Evolutionary conservation across 495 filamentous ascomycete genomes (phyloP).

Genomic region (Cercophora samala): DNA sequence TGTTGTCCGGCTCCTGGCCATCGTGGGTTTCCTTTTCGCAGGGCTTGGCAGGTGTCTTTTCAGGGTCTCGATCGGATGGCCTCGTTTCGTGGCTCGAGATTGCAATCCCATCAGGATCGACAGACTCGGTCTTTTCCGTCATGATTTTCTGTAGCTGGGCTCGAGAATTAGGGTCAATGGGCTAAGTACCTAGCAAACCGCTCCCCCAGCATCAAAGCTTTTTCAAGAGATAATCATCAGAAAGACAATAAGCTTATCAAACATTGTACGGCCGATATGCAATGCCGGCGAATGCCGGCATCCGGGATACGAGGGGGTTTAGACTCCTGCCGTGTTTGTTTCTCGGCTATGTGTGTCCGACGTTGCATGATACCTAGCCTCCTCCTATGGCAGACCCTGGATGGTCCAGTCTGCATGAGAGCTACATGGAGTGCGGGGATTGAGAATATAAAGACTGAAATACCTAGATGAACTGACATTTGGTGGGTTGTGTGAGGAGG

Average conservation of each 20-base stretch:
- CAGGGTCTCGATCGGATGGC: conserved; percentile 26
- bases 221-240: neutral
- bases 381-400: neutral
- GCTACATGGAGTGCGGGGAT: conserved; percentile 15
- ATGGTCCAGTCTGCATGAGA: conserved; percentile 14
- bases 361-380: neutral
- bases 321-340: neutral
- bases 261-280: neutral
- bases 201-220: neutral
- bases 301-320: conserved; percentile 2
- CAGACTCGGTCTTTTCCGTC: neutral
- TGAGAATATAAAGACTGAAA: neutral
- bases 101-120: neutral
- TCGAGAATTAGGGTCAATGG: neutral
- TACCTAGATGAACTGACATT: conserved; percentile 4
- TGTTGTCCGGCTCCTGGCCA: conserved; percentile 2
- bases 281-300: conserved; percentile 9
- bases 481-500: neutral
- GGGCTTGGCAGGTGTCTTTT: conserved; percentile 27
- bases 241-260: neutral
- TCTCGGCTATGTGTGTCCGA: conserved; percentile 10
- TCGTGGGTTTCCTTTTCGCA: neutral
- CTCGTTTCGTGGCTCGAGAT: neutral
- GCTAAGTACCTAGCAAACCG: neutral
- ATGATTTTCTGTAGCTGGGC: neutral